These are phyloP conservation scores for Termitomyces sp. DNA, from an alignment of 768 basidiomycete genomes.

Conservation along the genomic window DNA sequence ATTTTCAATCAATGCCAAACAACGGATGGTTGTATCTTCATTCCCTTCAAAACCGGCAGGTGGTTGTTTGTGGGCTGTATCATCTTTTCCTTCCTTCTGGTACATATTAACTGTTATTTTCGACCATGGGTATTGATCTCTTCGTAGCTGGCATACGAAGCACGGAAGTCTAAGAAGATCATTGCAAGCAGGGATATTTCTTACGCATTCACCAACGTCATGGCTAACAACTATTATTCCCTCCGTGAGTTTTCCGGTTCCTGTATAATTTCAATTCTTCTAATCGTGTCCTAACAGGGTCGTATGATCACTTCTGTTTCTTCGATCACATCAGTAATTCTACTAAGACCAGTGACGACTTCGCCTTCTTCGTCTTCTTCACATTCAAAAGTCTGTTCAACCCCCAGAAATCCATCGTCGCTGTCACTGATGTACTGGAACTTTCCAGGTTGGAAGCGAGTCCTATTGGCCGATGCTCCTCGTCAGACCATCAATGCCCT, in stretches of 20 bases:
- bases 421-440: not conserved
- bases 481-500: conserved; percentile 98
- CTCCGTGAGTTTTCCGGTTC: conserved; percentile 58
- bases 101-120: conserved; percentile 33
- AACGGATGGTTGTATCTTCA: conserved; percentile 71
- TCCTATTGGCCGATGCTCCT: conserved; percentile 89
- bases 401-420: not conserved
- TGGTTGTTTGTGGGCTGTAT: conserved; percentile 99
- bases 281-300: conserved; percentile 46
- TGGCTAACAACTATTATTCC: conserved; percentile 96
- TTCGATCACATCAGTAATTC: conserved; percentile 96
- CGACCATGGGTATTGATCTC: conserved; percentile 3
- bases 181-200: conserved; percentile 95
- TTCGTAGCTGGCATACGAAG: conserved; percentile 82
- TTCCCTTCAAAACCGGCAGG: conserved; percentile 85
- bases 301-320: conserved; percentile 97
- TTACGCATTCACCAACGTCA: conserved; percentile 96
- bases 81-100: conserved; percentile 95
- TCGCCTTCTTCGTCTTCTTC: conserved; percentile 99
- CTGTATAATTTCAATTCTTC: not conserved
- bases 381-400: conserved; percentile 86
- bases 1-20: conserved; percentile 76
- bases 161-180: conserved; percentile 89
- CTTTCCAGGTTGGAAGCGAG: conserved; percentile 74
- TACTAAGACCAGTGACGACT: conserved; percentile 93